phyloP scores from a whole-genome alignment of 1,284 basidiomycete species.

The Boletus semigastroideus region DNA sequence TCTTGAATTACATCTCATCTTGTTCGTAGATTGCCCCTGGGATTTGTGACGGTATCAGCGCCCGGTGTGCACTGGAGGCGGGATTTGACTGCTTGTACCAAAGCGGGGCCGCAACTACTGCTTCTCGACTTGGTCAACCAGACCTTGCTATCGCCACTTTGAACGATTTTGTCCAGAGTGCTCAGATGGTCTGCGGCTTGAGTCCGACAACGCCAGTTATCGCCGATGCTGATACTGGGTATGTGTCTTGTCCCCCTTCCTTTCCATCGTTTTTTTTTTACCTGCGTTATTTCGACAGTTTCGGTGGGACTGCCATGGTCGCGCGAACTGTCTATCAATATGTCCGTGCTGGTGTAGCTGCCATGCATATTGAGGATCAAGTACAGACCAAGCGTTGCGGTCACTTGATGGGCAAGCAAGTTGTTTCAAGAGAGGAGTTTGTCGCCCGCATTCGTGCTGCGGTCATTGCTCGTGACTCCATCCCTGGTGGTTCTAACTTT shows the following conservation, averaged over 20 bases:
- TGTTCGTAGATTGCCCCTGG: conserved; percentile 62
- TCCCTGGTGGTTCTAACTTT: conserved; percentile 72
- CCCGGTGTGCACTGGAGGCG: conserved; percentile 73
- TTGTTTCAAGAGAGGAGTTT: conserved; percentile 73
- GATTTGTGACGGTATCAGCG: conserved; percentile 80
- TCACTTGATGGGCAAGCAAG: conserved; percentile 77
- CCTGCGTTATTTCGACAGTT: conserved; percentile 38
- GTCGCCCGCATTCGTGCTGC: conserved; percentile 76
- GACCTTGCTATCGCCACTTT: conserved; percentile 81
- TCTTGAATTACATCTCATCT: background rate
- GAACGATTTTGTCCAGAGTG: conserved; percentile 71
- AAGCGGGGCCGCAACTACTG: conserved; percentile 77
- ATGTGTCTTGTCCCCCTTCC: conserved; percentile 3
- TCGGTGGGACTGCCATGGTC: conserved; percentile 76
- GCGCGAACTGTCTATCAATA: conserved; percentile 77
- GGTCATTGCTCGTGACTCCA: conserved; percentile 66
- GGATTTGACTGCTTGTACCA: conserved; percentile 78
- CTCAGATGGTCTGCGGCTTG: conserved; percentile 65
- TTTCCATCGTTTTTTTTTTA: background rate
- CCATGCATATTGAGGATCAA: conserved; percentile 81
- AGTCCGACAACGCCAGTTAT: conserved; percentile 69
- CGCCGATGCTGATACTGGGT: conserved; percentile 81
- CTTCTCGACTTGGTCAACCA: conserved; percentile 73
- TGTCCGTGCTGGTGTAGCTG: conserved; percentile 70
- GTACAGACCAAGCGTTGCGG: conserved; percentile 83